Evolutionary conservation across 257 asterid genomes (phyloP), one percentile per base, ranked within the genome.

Genomic region (Lantana camara): DNA sequence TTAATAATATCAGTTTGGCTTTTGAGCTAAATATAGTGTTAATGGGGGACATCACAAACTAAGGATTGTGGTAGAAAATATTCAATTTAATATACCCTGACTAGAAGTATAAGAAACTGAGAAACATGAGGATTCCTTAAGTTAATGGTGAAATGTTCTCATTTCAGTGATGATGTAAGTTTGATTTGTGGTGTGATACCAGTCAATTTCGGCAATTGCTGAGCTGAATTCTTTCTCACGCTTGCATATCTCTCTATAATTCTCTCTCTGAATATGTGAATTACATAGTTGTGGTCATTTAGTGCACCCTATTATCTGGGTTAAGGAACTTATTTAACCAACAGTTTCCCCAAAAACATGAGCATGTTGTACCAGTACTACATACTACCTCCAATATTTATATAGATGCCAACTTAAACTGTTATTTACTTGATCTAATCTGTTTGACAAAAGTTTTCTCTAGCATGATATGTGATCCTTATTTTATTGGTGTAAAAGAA

Each of bases 1-100:
- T 9, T 35, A 40, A 59, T 23, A 11, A 57, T 38, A 35, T 59
- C 21, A 37, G 3, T 27, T 40, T 41, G 41, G 53, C 66, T 53
- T 57, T 38, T 17, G 15, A 21, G 34, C 37, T 27, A 6, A 13
- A 58, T 12, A 22, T 21, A 16, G 45, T 19, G 34, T 57, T 40
- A 5, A 41, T 9, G n/a, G 27, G 48, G 17, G 5, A 37, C 12
- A n/a, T 57, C 3, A 27, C 10, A 2, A 35, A 23, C 41, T 8
- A n/a, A 10, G 40, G 41, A 19, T 9, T 24, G 45, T 6, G 6
- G 15, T 24, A 19, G 41, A 55, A 21, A 55, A 55, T 14, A 29
- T 34, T 16, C 9, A 12, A 2, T 29, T 54, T 27, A n/a, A n/a
- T 14, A 16, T 56, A 30, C 55, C 55, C 42, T 47, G 20, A 10